Evolutionary conservation across 768 basidiomycete genomes (phyloP), one percentile per base, ranked within the genome.

Genomic region (Boletus rex-veris): DNA sequence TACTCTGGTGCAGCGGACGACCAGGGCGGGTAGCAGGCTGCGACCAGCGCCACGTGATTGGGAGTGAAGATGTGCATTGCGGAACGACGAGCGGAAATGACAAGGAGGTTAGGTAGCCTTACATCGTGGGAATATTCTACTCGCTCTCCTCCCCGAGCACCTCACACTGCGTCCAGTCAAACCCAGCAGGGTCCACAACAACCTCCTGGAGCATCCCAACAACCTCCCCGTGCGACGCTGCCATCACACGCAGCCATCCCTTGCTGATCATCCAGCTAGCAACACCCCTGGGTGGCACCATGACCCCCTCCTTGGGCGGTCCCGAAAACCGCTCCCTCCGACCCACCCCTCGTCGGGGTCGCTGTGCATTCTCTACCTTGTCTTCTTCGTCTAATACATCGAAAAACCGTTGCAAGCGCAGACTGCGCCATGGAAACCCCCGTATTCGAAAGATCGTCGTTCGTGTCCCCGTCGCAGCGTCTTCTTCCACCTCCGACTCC

Each of bases 21-120:
- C 40, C 84, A 74, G 8, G 90, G 82, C 15, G 93, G 93, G 67
- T 95, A 96, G 70, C 92, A 95, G 35, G 90, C 83, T 50, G 83
- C 82, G 66, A 95, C 81, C 56, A 93, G 84, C 62, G 84, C 82
- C 63, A 92, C 81, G 75, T 93, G 91, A 74, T 88, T 83, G 57
- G 91, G 85, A 52, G 86, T 86, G 73, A 92, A 90, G 63, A 85
- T 69, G 69, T 85, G 83, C 55, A 55, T 53, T 7, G 26, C 37
- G 3, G 14, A 9, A 7, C 45, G 8, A 12, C 4, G 16, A 33
- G 24, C 24, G 24, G 12, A 33, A 33, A 19, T 24, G 28, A 28
- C 15, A 45, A 11, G 7, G 4, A 3, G 3, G 33, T 5, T 16
- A 6, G 5, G 21, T 7, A 18, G 14, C 33, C 12, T 14, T 5